phyloP scores from a whole-genome alignment of 1,139 yeast species.

The Kodamaea fungicola region DNA sequence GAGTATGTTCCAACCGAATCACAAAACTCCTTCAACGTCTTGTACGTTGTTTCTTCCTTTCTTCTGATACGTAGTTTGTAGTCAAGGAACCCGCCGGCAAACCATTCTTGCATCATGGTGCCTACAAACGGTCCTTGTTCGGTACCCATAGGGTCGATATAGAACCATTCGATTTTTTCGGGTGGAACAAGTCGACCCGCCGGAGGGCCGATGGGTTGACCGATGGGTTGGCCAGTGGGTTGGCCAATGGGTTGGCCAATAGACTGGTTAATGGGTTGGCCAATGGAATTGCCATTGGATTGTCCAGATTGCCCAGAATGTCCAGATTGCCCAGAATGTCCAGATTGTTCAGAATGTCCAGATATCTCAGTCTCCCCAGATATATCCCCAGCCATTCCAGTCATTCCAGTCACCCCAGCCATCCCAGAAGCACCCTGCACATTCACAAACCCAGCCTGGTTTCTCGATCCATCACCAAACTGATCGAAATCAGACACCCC shows the following conservation, averaged over 20 bases:
- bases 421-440: too few relatives aligned
- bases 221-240: not conserved
- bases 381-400: too few relatives aligned
- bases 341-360: not conserved
- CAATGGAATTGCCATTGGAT: not conserved
- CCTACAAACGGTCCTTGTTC: constrained; percentile 85
- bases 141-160: constrained; percentile 65
- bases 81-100: constrained; percentile 56
- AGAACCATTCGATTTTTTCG: constrained; percentile 60
- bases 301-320: not conserved
- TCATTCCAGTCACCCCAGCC: too few relatives aligned
- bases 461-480: too few relatives aligned
- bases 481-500: too few relatives aligned
- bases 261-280: not conserved
- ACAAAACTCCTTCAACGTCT: constrained; percentile 45
- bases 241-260: not conserved
- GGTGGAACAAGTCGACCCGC: constrained; percentile 18
- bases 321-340: not conserved
- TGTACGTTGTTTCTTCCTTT: constrained; percentile 39
- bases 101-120: constrained; percentile 77
- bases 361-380: too few relatives aligned
- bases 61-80: constrained; percentile 58
- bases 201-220: not conserved
- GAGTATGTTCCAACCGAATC: constrained; percentile 43
- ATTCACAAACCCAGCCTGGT: too few relatives aligned